phyloP scores from a whole-genome alignment of 2,329 filamentous ascomycete genomes.

The Paracamarosporium sp. region DNA sequence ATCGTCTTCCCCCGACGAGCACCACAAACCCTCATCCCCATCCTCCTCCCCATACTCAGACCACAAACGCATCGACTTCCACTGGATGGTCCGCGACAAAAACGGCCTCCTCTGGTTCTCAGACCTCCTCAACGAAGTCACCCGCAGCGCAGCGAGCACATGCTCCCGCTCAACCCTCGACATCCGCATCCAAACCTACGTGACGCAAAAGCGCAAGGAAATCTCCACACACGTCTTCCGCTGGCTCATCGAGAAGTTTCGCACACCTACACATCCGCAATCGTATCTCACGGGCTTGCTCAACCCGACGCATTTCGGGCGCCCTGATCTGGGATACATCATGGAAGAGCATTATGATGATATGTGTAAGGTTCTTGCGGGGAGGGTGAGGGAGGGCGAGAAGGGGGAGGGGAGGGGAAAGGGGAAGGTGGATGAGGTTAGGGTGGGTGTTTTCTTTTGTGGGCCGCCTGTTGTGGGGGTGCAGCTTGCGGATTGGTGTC shows the following conservation, averaged over 20 bases:
- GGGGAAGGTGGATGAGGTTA: constrained; percentile 42
- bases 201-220: constrained; percentile 62
- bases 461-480: constrained; percentile 63
- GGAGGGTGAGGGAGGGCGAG: constrained; percentile 31
- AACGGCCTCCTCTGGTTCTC: constrained; percentile 66
- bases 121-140: constrained; percentile 58
- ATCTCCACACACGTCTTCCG: constrained; percentile 63
- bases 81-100: constrained; percentile 66
- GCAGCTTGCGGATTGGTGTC: constrained; percentile 62
- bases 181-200: constrained; percentile 63
- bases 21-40: too few relatives aligned
- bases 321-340: constrained; percentile 62
- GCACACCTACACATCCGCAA: constrained; percentile 58
- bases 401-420: constrained; percentile 13
- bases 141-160: constrained; percentile 42
- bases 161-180: constrained; percentile 50
- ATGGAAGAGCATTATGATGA: constrained; percentile 62
- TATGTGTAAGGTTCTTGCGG: constrained; percentile 48
- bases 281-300: constrained; percentile 62
- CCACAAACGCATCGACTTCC: constrained; percentile 63
- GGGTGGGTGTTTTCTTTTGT: constrained; percentile 65
- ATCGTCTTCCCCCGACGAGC: too few relatives aligned
- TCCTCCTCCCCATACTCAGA: too few relatives aligned
- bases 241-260: constrained; percentile 64
- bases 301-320: constrained; percentile 61